phyloP scores from a whole-genome alignment of 2,329 filamentous ascomycete genomes.

The Penicillium paneum region DNA sequence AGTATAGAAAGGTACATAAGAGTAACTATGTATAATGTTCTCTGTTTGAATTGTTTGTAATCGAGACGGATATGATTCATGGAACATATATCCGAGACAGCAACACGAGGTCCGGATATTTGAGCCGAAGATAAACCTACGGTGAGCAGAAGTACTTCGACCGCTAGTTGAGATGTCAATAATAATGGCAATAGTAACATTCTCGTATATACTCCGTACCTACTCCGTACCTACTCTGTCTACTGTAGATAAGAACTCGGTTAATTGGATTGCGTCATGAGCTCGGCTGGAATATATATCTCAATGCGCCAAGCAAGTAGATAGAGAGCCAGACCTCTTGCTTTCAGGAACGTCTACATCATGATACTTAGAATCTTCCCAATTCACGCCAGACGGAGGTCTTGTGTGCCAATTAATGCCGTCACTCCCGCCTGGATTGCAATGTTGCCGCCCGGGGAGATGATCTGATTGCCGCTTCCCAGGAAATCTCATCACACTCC shows the following conservation, averaged over 20 bases:
- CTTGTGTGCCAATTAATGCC: not conserved
- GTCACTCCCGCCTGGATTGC: not conserved
- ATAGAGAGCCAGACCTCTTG: not conserved
- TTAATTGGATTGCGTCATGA: not conserved
- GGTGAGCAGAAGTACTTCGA: constrained; percentile 6
- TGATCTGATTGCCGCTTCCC: not conserved
- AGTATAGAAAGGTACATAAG: not conserved
- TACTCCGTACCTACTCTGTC: too few species aligned
- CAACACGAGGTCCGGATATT: not conserved
- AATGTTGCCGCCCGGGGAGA: constrained; percentile 9
- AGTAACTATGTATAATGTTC: not conserved
- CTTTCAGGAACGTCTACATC: not conserved
- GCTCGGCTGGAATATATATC: not conserved
- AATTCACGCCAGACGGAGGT: not conserved
- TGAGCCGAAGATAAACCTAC: not conserved
- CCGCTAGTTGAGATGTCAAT: constrained; percentile 2
- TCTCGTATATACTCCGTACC: not conserved
- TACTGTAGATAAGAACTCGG: not conserved
- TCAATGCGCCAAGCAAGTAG: not conserved
- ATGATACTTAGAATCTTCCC: not conserved
- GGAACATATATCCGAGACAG: not conserved
- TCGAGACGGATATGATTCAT: not conserved
- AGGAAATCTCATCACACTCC: constrained; percentile 5
- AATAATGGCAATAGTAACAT: not conserved
- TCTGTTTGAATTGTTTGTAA: not conserved